These are phyloP conservation scores for Xylariomycetidae sp. DNA, from an alignment of 2,329 filamentous ascomycete genomes.

Conservation along the genomic window DNA sequence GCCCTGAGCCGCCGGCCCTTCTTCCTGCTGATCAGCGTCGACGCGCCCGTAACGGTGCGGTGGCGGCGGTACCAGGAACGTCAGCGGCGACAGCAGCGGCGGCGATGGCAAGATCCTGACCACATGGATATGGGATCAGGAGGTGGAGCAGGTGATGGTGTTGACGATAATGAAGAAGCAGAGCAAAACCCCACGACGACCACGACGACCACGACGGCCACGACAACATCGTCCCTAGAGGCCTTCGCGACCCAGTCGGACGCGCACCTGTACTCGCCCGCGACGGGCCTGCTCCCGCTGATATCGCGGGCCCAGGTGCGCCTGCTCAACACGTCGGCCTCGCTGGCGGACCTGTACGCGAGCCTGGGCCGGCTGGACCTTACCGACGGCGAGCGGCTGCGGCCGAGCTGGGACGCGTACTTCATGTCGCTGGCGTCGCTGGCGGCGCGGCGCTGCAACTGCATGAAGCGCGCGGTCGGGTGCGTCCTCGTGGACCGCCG, in stretches of 20 bases:
- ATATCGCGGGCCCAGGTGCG: conserved; percentile 79
- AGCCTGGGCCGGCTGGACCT: conserved; percentile 73
- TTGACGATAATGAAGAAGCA: conserved; percentile 1
- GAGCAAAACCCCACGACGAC: neutral
- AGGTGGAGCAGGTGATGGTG: too few relatives aligned
- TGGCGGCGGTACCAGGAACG: conserved; percentile 68
- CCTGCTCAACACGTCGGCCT: conserved; percentile 77
- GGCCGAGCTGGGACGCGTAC: conserved; percentile 93
- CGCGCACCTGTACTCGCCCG: conserved; percentile 66
- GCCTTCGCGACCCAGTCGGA: conserved; percentile 60
- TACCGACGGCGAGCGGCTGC: conserved; percentile 70
- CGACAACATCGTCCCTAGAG: conserved; percentile 37
- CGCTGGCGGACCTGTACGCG: conserved; percentile 65
- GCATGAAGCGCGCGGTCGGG: conserved; percentile 95
- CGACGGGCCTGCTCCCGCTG: conserved; percentile 65
- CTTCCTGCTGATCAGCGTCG: conserved; percentile 87
- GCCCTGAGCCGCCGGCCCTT: conserved; percentile 76
- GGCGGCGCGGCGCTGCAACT: conserved; percentile 86
- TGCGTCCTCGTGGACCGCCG: conserved; percentile 82
- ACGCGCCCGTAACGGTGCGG: conserved; percentile 79
- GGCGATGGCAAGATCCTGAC: neutral
- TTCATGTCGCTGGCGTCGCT: conserved; percentile 97
- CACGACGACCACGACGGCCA: conserved; percentile 6
- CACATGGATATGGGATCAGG: too few relatives aligned
- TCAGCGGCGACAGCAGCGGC: conserved; percentile 1